phyloP scores from a whole-genome alignment of 208 protist genomes.

The Zelonia costaricensis region DNA sequence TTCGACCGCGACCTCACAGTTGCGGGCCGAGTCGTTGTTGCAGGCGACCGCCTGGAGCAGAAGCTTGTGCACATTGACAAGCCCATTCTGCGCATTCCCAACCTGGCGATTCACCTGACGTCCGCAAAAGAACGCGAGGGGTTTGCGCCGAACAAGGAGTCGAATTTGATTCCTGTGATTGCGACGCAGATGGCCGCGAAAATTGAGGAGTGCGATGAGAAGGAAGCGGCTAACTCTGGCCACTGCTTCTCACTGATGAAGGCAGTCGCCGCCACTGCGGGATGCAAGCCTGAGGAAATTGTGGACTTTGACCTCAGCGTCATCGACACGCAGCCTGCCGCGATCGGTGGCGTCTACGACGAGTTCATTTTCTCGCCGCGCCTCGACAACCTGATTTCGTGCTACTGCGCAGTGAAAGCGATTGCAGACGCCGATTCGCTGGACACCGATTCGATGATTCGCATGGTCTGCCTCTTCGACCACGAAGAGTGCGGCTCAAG shows the following conservation, averaged over 20 bases:
- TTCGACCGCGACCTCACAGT: slow-evolving; percentile 91
- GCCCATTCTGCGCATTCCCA: slow-evolving; percentile 95
- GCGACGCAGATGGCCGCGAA: slow-evolving; percentile 42
- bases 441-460: slow-evolving; percentile 75
- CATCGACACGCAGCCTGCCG: slow-evolving; percentile 91
- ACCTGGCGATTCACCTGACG: slow-evolving; percentile 96
- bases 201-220: slow-evolving; percentile 14
- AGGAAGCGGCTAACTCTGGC: slow-evolving; percentile 7
- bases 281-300: slow-evolving; percentile 81
- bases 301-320: slow-evolving; percentile 96
- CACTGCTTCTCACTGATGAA: slow-evolving; percentile 85
- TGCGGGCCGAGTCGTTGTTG: slow-evolving; percentile 79
- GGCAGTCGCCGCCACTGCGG: slow-evolving; percentile 60
- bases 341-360: slow-evolving; percentile 90
- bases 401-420: slow-evolving; percentile 92
- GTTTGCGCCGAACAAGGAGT: slow-evolving; percentile 96
- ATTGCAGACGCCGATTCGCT: slow-evolving; percentile 46
- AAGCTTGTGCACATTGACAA: slow-evolving; percentile 84
- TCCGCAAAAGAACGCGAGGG: slow-evolving; percentile 57
- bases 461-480: slow-evolving; percentile 90
- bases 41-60: slow-evolving; percentile 33
- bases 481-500: slow-evolving; percentile 91
- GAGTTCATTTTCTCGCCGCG: slow-evolving; percentile 97
- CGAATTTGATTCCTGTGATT: slow-evolving; percentile 94
- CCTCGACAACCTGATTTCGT: slow-evolving; percentile 96